Percentiles rank a stretch among this genome's conserved stretches.
These are phyloP conservation scores for Tetracladium setigerum DNA, from an alignment of 495 filamentous ascomycete species.

Conservation along the genomic window DNA sequence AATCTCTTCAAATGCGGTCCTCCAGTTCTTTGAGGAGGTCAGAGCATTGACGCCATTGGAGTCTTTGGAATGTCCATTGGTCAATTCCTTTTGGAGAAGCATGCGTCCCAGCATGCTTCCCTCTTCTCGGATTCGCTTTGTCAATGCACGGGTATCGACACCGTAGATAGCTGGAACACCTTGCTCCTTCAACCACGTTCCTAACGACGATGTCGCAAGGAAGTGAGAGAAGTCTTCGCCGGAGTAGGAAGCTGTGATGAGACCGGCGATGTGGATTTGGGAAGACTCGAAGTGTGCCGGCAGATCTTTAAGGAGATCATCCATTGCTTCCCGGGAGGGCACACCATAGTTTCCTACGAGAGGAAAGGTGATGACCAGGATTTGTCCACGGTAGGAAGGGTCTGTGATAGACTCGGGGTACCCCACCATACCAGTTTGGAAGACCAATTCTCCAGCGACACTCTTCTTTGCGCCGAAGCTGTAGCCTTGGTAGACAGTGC, in stretches of 20 bases:
- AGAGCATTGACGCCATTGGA: slow-evolving; percentile 23
- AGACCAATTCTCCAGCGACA: slow-evolving; percentile 92
- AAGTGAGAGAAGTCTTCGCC: slow-evolving; percentile 94
- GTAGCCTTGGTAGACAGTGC: slow-evolving; percentile 78
- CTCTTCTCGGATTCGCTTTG: slow-evolving; percentile 85
- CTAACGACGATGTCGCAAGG: slow-evolving; percentile 80
- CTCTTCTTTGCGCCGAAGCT: slow-evolving; percentile 93
- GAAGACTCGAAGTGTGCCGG: slow-evolving; percentile 87
- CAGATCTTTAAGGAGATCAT: slow-evolving; percentile 72
- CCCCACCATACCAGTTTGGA: slow-evolving; percentile 99
- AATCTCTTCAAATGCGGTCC: slow-evolving; percentile 59
- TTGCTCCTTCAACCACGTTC: slow-evolving; percentile 92
- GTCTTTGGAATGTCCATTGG: slow-evolving; percentile 38
- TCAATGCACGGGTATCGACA: slow-evolving; percentile 88
- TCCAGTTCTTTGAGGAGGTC: slow-evolving; percentile 47
- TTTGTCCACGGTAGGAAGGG: slow-evolving; percentile 87
- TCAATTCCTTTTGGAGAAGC: slow-evolving; percentile 58
- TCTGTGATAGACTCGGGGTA: slow-evolving; percentile 95
- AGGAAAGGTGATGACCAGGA: slow-evolving; percentile 85
- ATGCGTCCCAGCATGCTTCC: slow-evolving; percentile 95
- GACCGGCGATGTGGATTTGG: slow-evolving; percentile 85
- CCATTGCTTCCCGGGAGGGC: slow-evolving; percentile 72
- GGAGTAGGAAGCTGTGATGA: slow-evolving; percentile 83
- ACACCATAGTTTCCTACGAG: slow-evolving; percentile 94
- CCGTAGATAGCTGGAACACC: slow-evolving; percentile 94